Conservation (phyloP, 805 yeast species). For the Candida sakaeoensis region DNA sequence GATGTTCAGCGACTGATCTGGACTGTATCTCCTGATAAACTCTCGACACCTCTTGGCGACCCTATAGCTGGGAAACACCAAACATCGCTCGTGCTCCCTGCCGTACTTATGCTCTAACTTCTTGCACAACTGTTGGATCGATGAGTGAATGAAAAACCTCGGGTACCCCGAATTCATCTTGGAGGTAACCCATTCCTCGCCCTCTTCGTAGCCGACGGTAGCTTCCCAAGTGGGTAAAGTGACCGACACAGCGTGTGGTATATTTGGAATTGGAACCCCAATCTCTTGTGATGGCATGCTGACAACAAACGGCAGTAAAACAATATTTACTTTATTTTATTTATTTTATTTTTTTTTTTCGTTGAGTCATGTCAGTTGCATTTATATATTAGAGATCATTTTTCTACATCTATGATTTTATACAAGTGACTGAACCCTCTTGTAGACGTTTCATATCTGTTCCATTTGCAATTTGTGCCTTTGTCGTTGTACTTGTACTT, state of each 20-base stretch:
- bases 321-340: not conserved
- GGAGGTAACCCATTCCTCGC: conserved; percentile 72
- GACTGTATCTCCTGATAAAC: conserved; percentile 51
- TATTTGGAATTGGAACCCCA: conserved; percentile 86
- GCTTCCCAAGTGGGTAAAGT: conserved; percentile 95
- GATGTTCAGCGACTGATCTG: conserved; percentile 22
- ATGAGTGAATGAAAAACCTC: conserved; percentile 67
- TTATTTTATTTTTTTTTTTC: not conserved
- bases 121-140: conserved; percentile 53
- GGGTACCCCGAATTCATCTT: conserved; percentile 90
- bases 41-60: conserved; percentile 85
- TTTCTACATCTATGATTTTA: conserved; percentile 43
- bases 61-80: conserved; percentile 73
- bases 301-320: no score
- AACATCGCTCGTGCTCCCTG: conserved; percentile 67
- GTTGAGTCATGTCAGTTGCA: not conserved
- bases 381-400: not conserved
- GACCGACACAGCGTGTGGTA: conserved; percentile 92
- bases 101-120: conserved; percentile 69
- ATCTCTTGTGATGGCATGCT: conserved; percentile 42
- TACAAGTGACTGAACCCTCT: conserved; percentile 75
- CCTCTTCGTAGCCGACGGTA: conserved; percentile 89
- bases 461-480: conserved; percentile 7
- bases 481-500: not conserved
- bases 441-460: conserved; percentile 44